Evolutionary conservation across 116 monocot species (phyloP), one percentile per base, ranked within the genome.

Genomic region (Posidonia oceanica): DNA sequence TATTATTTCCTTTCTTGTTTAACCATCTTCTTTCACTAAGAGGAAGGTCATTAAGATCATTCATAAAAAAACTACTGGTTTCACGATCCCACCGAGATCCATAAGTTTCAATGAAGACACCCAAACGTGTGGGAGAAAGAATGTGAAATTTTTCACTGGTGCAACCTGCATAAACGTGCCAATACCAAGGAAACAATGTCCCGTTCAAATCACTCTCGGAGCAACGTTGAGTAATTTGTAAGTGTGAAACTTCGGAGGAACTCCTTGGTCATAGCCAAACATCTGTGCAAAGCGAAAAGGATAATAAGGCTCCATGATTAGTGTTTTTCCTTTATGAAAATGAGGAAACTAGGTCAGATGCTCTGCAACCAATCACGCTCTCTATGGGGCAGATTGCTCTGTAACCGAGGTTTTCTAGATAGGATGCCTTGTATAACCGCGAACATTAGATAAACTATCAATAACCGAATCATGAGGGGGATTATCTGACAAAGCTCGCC

Each of bases 181-280:
- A 61, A 18, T 61, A 61, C 12, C 12, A 5, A 23, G 12, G 18
- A 18, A 61, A 10, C 61, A 4, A 21, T 29, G 16, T 23, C 2
- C 20, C 22, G 5, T 61, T 20, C 16, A 3, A 61, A 22, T 21
- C 7, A 8, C 12, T 18, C 11, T 18, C 23, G 20, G n/a, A 23
- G 20, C 21, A 23, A 18, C 61, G 61, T 10, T 18, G 23, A 29
- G 11, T 22, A 21, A 61, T 14, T 22, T 61, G 21, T 3, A 64
- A 64, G 3, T 64, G 39, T 11, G 64, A 29, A 4, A 14, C 14
- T 15, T 40, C 3, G 5, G 39, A 0, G 64, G 64, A 39, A 39
- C 14, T 4, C 39, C 64, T n/a, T 64, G 64, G 15, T 64, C 39
- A 64, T 64, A 64, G 10, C 64, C 64, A 39, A 64, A 64, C 39